Evolutionary conservation across 176 grass and related monocot genomes (phyloP).

Genomic region (Carex scoparia): DNA sequence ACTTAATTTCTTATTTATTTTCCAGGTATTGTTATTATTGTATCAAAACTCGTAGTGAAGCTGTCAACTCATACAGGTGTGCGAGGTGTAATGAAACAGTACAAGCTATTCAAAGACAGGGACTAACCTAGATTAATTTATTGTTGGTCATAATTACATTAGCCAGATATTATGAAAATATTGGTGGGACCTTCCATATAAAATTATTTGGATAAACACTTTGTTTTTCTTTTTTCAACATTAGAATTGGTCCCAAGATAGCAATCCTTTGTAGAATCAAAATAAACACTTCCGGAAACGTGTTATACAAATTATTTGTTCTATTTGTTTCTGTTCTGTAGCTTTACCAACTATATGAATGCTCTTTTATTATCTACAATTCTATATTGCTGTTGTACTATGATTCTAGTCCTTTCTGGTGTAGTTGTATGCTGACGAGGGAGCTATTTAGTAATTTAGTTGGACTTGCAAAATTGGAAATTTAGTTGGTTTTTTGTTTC

Average conservation of each 20-base stretch:
- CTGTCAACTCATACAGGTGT: constrained; percentile 57
- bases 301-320: background rate
- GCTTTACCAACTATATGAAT: background rate
- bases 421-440: background rate
- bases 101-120: constrained; percentile 68
- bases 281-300: background rate
- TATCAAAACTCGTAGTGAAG: constrained; percentile 60
- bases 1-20: constrained; percentile 11
- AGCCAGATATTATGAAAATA: background rate
- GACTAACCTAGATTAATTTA: constrained; percentile 39
- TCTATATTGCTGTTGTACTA: background rate
- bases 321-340: background rate
- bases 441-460: too few relatives aligned
- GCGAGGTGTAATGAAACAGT: constrained; percentile 62
- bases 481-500: too few relatives aligned
- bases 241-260: constrained; percentile 2
- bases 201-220: constrained; percentile 1
- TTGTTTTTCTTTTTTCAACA: background rate
- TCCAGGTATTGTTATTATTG: constrained; percentile 96
- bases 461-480: too few relatives aligned
- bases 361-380: background rate
- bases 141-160: background rate
- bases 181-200: background rate
- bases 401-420: background rate
- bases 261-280: background rate